Conservation (phyloP, 441 rosid species). For the Jatropha multifida region DNA sequence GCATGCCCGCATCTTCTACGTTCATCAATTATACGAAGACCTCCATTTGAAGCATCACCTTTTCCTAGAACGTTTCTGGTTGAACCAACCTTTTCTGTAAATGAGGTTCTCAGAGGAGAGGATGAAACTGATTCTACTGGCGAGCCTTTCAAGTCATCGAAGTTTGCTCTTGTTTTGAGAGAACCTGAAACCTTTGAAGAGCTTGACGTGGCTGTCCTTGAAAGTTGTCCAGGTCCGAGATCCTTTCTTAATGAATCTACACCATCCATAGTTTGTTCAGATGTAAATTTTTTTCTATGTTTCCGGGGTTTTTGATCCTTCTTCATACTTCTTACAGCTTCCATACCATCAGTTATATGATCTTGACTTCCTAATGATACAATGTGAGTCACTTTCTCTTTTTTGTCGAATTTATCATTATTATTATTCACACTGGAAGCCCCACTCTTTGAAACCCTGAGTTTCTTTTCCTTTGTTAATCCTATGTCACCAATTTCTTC, state of each 20-base stretch:
- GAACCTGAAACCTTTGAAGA: constrained; percentile 64
- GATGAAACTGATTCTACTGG: constrained; percentile 83
- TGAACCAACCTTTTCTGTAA: constrained; percentile 38
- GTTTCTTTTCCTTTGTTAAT: constrained; percentile 38
- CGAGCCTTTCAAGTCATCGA: constrained; percentile 53
- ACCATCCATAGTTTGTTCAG: constrained; percentile 30
- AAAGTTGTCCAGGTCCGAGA: constrained; percentile 42
- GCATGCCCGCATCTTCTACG: constrained; percentile 29
- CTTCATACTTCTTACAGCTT: constrained; percentile 28
- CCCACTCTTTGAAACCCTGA: constrained; percentile 32
- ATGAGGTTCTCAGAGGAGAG: constrained; percentile 52
- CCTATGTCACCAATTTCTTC: constrained; percentile 42
- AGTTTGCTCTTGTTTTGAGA: constrained; percentile 41
- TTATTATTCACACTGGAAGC: constrained; percentile 28
- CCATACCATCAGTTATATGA: constrained; percentile 30
- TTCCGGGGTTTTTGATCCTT: constrained; percentile 29
- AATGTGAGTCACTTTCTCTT: constrained; percentile 11
- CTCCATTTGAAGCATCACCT: constrained; percentile 32
- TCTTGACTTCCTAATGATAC: constrained; percentile 23
- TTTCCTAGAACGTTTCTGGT: constrained; percentile 29
- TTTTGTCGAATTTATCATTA: constrained; percentile 27
- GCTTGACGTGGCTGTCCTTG: constrained; percentile 56
- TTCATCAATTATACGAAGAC: constrained; percentile 27
- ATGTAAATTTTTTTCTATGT: constrained; percentile 27
- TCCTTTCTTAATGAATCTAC: constrained; percentile 36